These are phyloP conservation scores for Penicillium verhagenii DNA, from an alignment of 495 filamentous ascomycete species.

Conservation along the genomic window DNA sequence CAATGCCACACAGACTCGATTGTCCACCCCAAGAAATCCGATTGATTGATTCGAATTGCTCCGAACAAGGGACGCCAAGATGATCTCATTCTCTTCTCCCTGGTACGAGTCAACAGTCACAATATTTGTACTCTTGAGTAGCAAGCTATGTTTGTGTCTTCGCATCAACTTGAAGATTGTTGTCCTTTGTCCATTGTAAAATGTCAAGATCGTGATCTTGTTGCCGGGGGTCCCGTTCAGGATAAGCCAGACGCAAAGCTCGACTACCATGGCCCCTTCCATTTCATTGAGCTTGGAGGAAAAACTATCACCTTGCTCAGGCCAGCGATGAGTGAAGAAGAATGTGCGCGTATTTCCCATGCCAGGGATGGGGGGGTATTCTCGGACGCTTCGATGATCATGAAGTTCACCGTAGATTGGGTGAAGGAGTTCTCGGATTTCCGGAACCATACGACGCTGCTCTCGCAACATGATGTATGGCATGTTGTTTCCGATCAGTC, in stretches of 20 bases:
- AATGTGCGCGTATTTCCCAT: slow-evolving; percentile 71
- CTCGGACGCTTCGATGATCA: slow-evolving; percentile 67
- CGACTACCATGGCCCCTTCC: slow-evolving; percentile 77
- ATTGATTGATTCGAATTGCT: slow-evolving; percentile 57
- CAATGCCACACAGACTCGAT: slow-evolving; percentile 83
- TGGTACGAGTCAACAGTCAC: slow-evolving; percentile 91
- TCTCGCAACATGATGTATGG: slow-evolving; percentile 57
- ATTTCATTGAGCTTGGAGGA: slow-evolving; percentile 68
- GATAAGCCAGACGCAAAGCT: slow-evolving; percentile 70
- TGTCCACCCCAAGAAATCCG: slow-evolving; percentile 72
- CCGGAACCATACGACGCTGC: slow-evolving; percentile 73
- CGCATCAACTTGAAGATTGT: slow-evolving; percentile 54
- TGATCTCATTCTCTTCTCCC: slow-evolving; percentile 87
- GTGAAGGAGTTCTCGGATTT: slow-evolving; percentile 59
- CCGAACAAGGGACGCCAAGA: slow-evolving; percentile 81
- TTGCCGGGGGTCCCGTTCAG: slow-evolving; percentile 57
- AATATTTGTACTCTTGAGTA: slow-evolving; percentile 56
- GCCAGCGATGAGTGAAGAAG: slow-evolving; percentile 71
- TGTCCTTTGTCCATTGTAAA: slow-evolving; percentile 86
- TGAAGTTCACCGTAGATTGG: slow-evolving; percentile 66
- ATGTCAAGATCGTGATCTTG: slow-evolving; percentile 83
- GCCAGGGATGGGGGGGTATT: slow-evolving; percentile 65
- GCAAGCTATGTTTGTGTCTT: slow-evolving; percentile 48
- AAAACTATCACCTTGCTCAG: slow-evolving; percentile 63
- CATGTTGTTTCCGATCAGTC: slow-evolving; percentile 69